Evolutionary conservation across 495 filamentous ascomycete species (phyloP), one percentile per base, ranked within the genome.

Genomic region (Penicillium angulare): DNA sequence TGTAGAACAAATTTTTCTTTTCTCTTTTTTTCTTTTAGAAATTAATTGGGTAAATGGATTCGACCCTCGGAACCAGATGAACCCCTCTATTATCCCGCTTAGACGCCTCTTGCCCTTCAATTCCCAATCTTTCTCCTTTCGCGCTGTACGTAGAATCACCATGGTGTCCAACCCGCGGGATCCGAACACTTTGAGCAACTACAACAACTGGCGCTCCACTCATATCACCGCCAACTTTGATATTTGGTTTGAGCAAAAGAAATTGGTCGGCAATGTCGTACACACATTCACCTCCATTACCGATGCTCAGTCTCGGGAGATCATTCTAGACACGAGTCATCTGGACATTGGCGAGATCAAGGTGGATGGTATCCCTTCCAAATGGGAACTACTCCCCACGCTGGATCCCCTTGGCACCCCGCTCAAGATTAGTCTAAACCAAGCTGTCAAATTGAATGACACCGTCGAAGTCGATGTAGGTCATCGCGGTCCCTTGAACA

Each of bases 141-240:
- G 17, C 7, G 10, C 40, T 54, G 13, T 48, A 36, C 45, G 51
- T 59, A 63, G 44, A 73, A 38, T 32, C 13, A 49, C 74, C 32
- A 60, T 60, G 43, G 73, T 68, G 43, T 74, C 61, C 42, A 71
- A 77, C 26, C 59, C 78, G 49, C 81, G 87, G 59, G 92, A 98
- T 68, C 92, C 92, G 12, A 96, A 92, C 64, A 96, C 92, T 21
- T 74, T 93, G 15, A 87, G 88, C 62, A 98, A 98, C 71, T 95
- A 96, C 71, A 82, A 87, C 66, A 81, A 84, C 39, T 96, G 89
- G 79, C 66, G 77, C 17, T 96, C 89, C 18, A 87, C 78, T 52
- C 88, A 96, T 67, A 89, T 88, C 9, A 83, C 78, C 9, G 86
- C 87, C 32, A 83, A 87, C 64, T 79, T 96, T 50, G 81, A 79